Conservation (phyloP, 2,329 filamentous ascomycete species). For the Mollisia scopiformis region DNA sequence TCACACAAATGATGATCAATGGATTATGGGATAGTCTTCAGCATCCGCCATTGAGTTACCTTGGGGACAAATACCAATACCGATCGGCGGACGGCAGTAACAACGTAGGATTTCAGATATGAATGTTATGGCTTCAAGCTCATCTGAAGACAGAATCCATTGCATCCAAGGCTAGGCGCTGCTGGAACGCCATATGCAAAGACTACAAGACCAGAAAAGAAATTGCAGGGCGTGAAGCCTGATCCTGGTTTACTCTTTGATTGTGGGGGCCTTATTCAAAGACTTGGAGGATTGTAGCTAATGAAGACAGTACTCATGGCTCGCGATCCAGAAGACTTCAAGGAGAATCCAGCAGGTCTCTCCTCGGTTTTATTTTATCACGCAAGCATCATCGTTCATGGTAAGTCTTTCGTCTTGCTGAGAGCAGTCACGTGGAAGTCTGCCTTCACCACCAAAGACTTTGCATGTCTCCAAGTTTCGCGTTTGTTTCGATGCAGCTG, state of each 20-base stretch:
- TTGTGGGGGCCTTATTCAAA: conserved; percentile 26
- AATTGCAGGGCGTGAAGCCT: conserved; percentile 60
- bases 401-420: too few relatives aligned
- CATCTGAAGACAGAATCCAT: conserved; percentile 50
- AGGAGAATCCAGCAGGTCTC: conserved; percentile 45
- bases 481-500: too few relatives aligned
- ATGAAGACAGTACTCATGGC: conserved; percentile 45
- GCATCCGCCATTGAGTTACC: conserved; percentile 69
- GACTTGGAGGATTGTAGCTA: background rate
- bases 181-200: conserved; percentile 69
- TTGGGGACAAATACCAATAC: conserved; percentile 65
- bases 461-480: too few relatives aligned
- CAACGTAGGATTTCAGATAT: conserved; percentile 43
- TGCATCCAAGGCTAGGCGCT: conserved; percentile 65
- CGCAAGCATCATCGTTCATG: conserved; percentile 55
- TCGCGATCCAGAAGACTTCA: conserved; percentile 27
- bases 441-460: too few relatives aligned
- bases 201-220: conserved; percentile 60
- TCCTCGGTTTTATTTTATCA: conserved; percentile 52
- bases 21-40: conserved; percentile 72
- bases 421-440: too few relatives aligned
- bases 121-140: background rate
- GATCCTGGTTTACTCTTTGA: conserved; percentile 67
- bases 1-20: conserved; percentile 69
- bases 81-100: conserved; percentile 66